phyloP scores from a whole-genome alignment of 257 asterid species.

The Lantana camara region DNA sequence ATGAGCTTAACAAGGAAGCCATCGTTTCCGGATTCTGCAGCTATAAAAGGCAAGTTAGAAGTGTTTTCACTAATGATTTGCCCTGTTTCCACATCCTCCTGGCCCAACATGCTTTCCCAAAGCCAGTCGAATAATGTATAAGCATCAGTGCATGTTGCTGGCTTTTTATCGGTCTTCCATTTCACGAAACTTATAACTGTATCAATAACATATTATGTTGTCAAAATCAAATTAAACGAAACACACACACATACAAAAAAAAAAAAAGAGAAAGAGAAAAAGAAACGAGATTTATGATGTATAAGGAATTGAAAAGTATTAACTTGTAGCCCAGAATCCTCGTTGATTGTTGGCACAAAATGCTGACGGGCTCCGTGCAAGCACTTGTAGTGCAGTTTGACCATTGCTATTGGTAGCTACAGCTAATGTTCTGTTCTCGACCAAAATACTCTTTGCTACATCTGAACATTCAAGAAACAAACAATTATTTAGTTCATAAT shows the following conservation, averaged over 20 bases:
- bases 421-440: neutral
- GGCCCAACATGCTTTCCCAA: conserved; percentile 11
- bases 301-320: neutral
- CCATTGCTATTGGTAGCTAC: conserved; percentile 18
- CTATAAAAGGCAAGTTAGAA: conserved; percentile 19
- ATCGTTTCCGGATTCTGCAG: conserved; percentile 34
- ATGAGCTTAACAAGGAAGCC: conserved; percentile 37
- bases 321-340: conserved; percentile 1
- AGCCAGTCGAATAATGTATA: conserved; percentile 20
- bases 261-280: too few species aligned
- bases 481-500: neutral
- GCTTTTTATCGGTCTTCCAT: neutral
- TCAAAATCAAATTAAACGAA: neutral
- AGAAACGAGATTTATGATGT: too few species aligned
- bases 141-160: neutral
- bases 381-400: conserved; percentile 31
- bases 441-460: conserved; percentile 27
- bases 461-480: neutral
- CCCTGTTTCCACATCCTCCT: conserved; percentile 21
- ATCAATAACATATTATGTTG: neutral
- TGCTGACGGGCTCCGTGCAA: conserved; percentile 37
- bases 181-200: conserved; percentile 20
- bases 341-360: conserved; percentile 5
- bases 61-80: neutral
- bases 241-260: too few species aligned